Base-by-base conservation (phyloP, 2,329 filamentous ascomycete species). In the Botrytis hyacinthi region DNA sequence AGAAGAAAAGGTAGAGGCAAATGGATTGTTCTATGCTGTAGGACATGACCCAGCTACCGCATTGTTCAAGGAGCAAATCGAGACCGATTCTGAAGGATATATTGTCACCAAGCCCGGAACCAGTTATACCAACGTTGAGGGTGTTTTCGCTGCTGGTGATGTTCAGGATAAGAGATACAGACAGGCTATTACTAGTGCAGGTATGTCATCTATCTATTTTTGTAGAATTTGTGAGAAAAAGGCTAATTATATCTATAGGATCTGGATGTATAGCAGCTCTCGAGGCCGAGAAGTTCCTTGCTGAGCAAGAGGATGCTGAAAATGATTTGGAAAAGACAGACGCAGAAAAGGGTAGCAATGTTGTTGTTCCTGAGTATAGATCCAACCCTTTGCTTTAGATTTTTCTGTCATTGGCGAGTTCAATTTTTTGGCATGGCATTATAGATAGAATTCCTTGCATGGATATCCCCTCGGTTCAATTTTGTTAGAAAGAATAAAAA, bases 131-230 rank as follows among this genome's bases (percentile, higher is more conserved):
- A 97, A 90, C 83, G 84, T 98, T 9, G 90, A 94, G 81, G 96
- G 96, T 82, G 94, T 99, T 32, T 99, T 98, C 81, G 96, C 96
- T 54, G 96, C 95, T 16, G 96, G 96, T 76, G 96, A 99, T 82
- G 97, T 99, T 16, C 96, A 99, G 86, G 97, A 99, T 83, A 99
- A 98, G 91, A 90, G 92, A 81, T 99, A 99, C 84, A 90, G 96
- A 82, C 96, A 99, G 86, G 96, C 96, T 65, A 97, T 99, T 78
- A 99, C 96, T 77, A 98, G 95, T 85, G 96, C 96, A 79, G 95
- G 94, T 94, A 86, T 82, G 91, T 89, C 78, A 37, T 22, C 0
- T 35, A 37, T 70, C 40, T 46, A 37, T 59, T 18, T 4, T 26
- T 8, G 18, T 18, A 35, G 20, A 37, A 10, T 20, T 12, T 61